These are phyloP conservation scores for Ustilago nuda DNA, from an alignment of 1,284 basidiomycete species.

Conservation along the genomic window DNA sequence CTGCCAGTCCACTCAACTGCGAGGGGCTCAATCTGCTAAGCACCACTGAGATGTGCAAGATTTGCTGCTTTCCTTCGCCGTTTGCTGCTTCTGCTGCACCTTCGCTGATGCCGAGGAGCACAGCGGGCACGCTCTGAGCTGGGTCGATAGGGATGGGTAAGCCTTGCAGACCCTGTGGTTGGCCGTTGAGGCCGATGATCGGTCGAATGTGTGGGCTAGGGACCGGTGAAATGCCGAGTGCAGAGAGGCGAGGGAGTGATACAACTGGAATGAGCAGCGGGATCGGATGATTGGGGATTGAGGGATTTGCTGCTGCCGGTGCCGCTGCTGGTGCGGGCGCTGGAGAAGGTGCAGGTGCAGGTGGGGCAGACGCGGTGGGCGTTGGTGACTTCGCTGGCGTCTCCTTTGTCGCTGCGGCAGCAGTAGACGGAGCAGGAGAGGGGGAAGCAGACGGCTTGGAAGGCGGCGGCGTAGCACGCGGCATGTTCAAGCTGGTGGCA, in stretches of 20 bases:
- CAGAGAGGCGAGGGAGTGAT: constrained; percentile 57
- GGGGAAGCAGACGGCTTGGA: constrained; percentile 31
- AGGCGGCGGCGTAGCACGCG: constrained; percentile 26
- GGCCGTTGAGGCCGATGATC: constrained; percentile 42
- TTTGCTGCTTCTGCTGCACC: constrained; percentile 19
- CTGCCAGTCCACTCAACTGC: constrained; percentile 63
- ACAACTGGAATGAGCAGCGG: constrained; percentile 65
- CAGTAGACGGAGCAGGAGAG: constrained; percentile 8
- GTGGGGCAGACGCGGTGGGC: background rate
- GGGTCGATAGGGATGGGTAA: constrained; percentile 59
- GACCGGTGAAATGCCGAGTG: constrained; percentile 59
- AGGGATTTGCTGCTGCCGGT: constrained; percentile 17
- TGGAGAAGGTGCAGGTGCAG: constrained; percentile 15
- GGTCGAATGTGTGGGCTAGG: constrained; percentile 62
- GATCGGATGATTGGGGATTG: constrained; percentile 64
- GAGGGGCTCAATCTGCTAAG: constrained; percentile 61
- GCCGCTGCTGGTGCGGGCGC: constrained; percentile 17
- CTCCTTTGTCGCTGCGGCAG: constrained; percentile 11
- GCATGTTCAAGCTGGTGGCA: constrained; percentile 46
- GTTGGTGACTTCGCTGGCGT: constrained; percentile 19
- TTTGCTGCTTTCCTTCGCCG: constrained; percentile 50
- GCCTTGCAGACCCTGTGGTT: constrained; percentile 40
- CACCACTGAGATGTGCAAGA: constrained; percentile 64
- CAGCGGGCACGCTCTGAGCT: constrained; percentile 59
- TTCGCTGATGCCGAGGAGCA: constrained; percentile 66